Base-by-base conservation (phyloP, 805 yeast genomes). In the Candida wancherniae region DNA sequence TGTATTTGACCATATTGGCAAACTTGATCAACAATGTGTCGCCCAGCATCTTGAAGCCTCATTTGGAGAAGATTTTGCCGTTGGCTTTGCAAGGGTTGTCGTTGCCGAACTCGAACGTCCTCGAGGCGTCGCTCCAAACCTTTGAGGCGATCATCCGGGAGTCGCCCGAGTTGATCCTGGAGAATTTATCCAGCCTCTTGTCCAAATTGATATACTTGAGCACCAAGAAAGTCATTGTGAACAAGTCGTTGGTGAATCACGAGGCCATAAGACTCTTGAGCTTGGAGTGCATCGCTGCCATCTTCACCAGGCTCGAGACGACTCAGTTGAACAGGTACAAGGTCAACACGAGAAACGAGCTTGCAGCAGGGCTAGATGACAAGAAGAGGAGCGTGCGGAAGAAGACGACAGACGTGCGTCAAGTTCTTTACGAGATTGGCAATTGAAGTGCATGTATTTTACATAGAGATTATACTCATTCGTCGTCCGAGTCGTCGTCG, bases 371-470 rank as follows among this genome's bases (percentile, higher is more conserved):
- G 0, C 61, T 92, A 40, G 92, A 82, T 44, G 96, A 90, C 53
- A 69, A 67, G 28, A 80, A 69, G 50, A 72, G 98, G 54, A 60
- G 57, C 3, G 84, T 90, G 2, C 73, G 98, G 50, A 80, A 77
- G 51, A 67, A 75, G 30, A 82, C 90, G 5, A 78, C 83, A 31
- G 86, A 82, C 44, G 75, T 90, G 33, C 73, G 96, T 49, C 97
- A 90, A 51, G 61, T 69, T 0, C 80, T 75, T 47, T 84, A 63
- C 53, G 94, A 83, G 43, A 43, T 69, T 33, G 50, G 44, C 17
- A 31, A 48, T 15, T 34, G 32, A 21, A 13, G 19, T 21, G 18
- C 27, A 15, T 17, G 25, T 17, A 24, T 26, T 15, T 18, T 28
- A 29, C 39, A 45, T 44, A 42, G 42, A 42, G 26, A 30, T 28